These are phyloP conservation scores for Hypoxylon sp. DNA, from an alignment of 2,329 filamentous ascomycete species.

Conservation along the genomic window DNA sequence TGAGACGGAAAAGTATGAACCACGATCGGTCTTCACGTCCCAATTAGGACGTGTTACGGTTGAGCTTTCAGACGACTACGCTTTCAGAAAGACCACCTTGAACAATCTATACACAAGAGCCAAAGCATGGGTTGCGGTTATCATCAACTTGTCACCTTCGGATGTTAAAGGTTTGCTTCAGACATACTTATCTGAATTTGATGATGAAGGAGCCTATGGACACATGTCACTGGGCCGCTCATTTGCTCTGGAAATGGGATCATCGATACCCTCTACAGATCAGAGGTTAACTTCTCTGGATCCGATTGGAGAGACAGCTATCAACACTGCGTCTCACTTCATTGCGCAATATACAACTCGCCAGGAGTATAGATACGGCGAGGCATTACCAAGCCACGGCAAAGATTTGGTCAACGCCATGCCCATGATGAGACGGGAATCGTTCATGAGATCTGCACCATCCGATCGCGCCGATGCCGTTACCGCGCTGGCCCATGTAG, in stretches of 20 bases:
- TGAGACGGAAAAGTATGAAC: slow-evolving; percentile 93
- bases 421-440: slow-evolving; percentile 64
- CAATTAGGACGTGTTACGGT: slow-evolving; percentile 81
- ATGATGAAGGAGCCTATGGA: slow-evolving; percentile 90
- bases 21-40: slow-evolving; percentile 83
- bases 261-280: slow-evolving; percentile 85
- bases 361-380: slow-evolving; percentile 92
- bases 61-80: slow-evolving; percentile 93
- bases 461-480: slow-evolving; percentile 69
- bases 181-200: slow-evolving; percentile 94
- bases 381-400: slow-evolving; percentile 76
- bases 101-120: slow-evolving; percentile 81
- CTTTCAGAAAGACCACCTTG: slow-evolving; percentile 82
- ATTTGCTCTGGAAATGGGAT: slow-evolving; percentile 93
- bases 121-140: slow-evolving; percentile 81
- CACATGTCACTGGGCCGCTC: slow-evolving; percentile 93
- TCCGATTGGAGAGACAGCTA: slow-evolving; percentile 74
- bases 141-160: slow-evolving; percentile 86
- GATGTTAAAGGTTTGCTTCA: slow-evolving; percentile 96
- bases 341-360: slow-evolving; percentile 96
- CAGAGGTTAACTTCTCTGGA: slow-evolving; percentile 87
- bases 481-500: slow-evolving; percentile 77
- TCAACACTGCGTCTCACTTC: slow-evolving; percentile 96
- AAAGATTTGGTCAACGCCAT: slow-evolving; percentile 73
- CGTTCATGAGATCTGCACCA: slow-evolving; percentile 64